These are phyloP conservation scores for Aspergillus ellipticus DNA, from an alignment of 495 filamentous ascomycete species.

Conservation along the genomic window DNA sequence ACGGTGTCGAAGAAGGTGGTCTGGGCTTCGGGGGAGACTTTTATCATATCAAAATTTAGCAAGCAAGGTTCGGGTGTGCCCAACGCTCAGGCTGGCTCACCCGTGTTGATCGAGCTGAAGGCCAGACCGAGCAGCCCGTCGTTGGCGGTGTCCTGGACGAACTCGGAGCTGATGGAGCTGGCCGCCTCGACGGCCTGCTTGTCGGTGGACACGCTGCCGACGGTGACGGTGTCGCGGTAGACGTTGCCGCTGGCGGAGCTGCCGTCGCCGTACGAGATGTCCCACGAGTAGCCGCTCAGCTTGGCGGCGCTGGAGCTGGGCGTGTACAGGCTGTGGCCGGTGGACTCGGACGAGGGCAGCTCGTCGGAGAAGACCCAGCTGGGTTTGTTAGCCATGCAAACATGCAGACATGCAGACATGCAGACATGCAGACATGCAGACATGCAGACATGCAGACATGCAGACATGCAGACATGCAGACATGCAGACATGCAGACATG, in stretches of 20 bases:
- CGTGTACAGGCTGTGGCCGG: conserved; percentile 61
- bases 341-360: conserved; percentile 40
- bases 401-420: no score
- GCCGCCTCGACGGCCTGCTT: conserved; percentile 71
- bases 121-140: conserved; percentile 72
- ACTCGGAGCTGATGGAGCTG: conserved; percentile 53
- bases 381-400: conserved; percentile 9
- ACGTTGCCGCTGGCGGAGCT: conserved; percentile 63
- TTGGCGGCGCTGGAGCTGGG: conserved; percentile 47
- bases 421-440: no score
- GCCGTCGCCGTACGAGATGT: conserved; percentile 69
- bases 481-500: no score
- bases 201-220: conserved; percentile 61
- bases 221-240: conserved; percentile 63
- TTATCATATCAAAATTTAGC: background rate
- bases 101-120: conserved; percentile 67
- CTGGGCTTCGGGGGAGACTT: conserved; percentile 54
- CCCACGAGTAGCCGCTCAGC: conserved; percentile 56
- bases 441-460: no score
- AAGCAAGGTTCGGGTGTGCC: background rate
- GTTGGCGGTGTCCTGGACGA: conserved; percentile 54
- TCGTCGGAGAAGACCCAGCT: conserved; percentile 54
- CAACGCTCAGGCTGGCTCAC: no score
- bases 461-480: no score
- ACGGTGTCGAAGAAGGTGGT: conserved; percentile 76